Evolutionary conservation across 2,329 filamentous ascomycete genomes (phyloP).

Genomic region (Aspergillus texensis): DNA sequence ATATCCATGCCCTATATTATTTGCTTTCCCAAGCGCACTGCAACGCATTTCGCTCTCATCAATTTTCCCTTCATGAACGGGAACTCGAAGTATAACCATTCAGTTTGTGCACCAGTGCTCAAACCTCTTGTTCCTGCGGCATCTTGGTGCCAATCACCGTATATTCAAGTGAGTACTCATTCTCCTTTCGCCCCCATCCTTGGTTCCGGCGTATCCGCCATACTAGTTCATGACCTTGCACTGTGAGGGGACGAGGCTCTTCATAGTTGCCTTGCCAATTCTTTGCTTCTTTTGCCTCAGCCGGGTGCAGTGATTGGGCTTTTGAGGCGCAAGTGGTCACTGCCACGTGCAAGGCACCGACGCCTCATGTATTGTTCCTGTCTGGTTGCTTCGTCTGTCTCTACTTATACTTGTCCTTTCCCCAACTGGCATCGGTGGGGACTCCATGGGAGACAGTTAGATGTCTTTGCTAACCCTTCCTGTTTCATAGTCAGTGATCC

Average conservation of each 20-base stretch:
- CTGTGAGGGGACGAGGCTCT: conserved; percentile 11
- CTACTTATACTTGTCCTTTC: neutral
- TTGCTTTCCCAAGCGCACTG: neutral
- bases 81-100: neutral
- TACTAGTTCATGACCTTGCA: neutral
- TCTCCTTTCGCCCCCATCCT: neutral
- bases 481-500: neutral
- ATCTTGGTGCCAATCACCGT: neutral
- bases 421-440: too few species aligned
- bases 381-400: neutral
- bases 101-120: conserved; percentile 4
- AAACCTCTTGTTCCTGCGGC: conserved; percentile 12
- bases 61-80: conserved; percentile 4
- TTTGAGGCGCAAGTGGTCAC: conserved; percentile 6
- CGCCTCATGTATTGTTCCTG: neutral
- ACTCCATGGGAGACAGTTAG: too few species aligned
- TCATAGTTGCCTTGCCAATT: conserved; percentile 6
- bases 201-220: neutral
- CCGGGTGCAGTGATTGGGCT: conserved; percentile 2
- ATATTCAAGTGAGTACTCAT: conserved; percentile 7
- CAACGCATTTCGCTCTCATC: neutral
- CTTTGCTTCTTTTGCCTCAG: conserved; percentile 14
- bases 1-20: conserved; percentile 7
- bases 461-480: neutral
- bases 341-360: conserved; percentile 12